phyloP scores from a whole-genome alignment of 495 filamentous ascomycete species.

The Sordaria brevicollis region DNA sequence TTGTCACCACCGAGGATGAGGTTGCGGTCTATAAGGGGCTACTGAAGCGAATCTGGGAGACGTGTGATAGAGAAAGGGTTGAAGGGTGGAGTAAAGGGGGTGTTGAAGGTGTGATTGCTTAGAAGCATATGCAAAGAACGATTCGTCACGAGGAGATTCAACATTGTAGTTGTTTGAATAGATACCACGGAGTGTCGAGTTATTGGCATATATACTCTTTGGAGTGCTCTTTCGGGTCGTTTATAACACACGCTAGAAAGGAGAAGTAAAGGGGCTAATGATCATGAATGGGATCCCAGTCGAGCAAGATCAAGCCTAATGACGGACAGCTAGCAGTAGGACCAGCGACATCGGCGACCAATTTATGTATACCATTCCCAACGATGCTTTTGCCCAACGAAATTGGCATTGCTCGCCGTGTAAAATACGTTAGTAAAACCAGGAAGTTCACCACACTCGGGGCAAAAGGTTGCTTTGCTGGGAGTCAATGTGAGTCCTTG shows the following conservation, averaged over 20 bases:
- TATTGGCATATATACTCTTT: neutral
- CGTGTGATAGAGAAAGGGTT: conserved; percentile 58
- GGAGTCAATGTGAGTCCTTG: neutral
- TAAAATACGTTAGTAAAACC: neutral
- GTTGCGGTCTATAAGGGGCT: conserved; percentile 46
- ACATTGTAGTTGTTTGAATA: neutral
- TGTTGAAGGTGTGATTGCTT: conserved; percentile 9
- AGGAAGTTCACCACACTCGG: neutral
- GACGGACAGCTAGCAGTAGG: neutral
- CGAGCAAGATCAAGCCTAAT: neutral
- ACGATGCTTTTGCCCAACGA: neutral
- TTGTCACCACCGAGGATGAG: conserved; percentile 24
- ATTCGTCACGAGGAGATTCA: neutral
- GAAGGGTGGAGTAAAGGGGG: conserved; percentile 54
- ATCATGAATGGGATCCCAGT: neutral
- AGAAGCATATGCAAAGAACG: neutral
- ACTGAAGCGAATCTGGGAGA: conserved; percentile 52
- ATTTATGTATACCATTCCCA: neutral
- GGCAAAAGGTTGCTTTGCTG: neutral
- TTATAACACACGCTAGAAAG: neutral
- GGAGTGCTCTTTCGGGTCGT: too few relatives aligned
- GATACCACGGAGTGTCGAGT: neutral
- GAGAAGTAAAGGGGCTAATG: neutral
- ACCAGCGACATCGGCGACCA: neutral
- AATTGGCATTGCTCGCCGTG: neutral